phyloP scores from a whole-genome alignment of 1,284 basidiomycete species.

The Coniophora puteana region DNA sequence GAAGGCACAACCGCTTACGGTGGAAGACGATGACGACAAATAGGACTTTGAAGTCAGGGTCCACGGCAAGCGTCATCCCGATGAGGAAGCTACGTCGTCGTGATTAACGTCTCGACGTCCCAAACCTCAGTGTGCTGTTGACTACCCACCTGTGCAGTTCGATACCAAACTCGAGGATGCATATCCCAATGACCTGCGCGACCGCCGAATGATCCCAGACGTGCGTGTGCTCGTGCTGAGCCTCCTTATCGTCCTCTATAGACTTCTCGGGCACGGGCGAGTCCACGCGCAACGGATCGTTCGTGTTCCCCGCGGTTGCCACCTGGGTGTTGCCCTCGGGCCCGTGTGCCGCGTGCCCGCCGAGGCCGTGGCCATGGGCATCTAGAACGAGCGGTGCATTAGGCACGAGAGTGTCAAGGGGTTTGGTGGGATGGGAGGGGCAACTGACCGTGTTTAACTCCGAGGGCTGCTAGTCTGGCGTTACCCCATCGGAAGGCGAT shows the following conservation, averaged over 20 bases:
- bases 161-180: slow-evolving; percentile 91
- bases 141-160: slow-evolving; percentile 69
- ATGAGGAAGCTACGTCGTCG: slow-evolving; percentile 64
- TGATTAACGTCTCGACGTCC: not conserved
- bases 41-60: slow-evolving; percentile 75
- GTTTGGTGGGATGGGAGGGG: not conserved
- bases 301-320: no score
- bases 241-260: slow-evolving; percentile 15
- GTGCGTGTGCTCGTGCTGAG: slow-evolving; percentile 10
- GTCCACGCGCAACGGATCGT: slow-evolving; percentile 2
- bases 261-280: slow-evolving; percentile 16
- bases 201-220: slow-evolving; percentile 42
- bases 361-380: slow-evolving; percentile 61
- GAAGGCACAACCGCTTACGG: slow-evolving; percentile 43
- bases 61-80: slow-evolving; percentile 90
- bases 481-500: slow-evolving; percentile 81
- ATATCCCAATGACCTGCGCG: slow-evolving; percentile 83
- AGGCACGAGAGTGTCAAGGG: slow-evolving; percentile 1
- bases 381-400: slow-evolving; percentile 44
- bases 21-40: slow-evolving; percentile 93
- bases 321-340: slow-evolving; percentile 39
- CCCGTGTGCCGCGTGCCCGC: slow-evolving; percentile 67
- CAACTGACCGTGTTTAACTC: slow-evolving; percentile 49
- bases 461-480: slow-evolving; percentile 53
- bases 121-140: no score